phyloP scores from a whole-genome alignment of 495 filamentous ascomycete genomes.

The Penicillium roqueforti region DNA sequence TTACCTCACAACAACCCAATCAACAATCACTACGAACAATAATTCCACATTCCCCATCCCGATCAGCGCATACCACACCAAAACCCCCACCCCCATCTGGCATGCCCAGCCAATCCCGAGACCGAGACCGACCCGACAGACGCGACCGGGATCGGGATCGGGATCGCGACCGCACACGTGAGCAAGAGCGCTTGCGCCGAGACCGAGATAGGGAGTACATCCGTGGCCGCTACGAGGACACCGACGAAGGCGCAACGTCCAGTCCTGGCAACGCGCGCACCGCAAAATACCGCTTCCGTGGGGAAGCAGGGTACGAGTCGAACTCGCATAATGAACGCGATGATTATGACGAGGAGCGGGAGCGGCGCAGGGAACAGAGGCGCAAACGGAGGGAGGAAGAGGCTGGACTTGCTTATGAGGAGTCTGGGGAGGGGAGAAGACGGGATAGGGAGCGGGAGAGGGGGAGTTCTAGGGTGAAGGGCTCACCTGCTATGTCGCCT shows the following conservation, averaged over 20 bases:
- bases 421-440: constrained; percentile 16
- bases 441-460: constrained; percentile 8
- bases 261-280: constrained; percentile 16
- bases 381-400: constrained; percentile 17
- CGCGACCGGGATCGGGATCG: constrained; percentile 26
- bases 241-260: constrained; percentile 14
- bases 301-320: constrained; percentile 24
- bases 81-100: background rate
- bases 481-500: constrained; percentile 36
- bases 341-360: constrained; percentile 19
- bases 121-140: constrained; percentile 37
- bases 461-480: constrained; percentile 33
- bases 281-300: constrained; percentile 22
- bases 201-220: constrained; percentile 24
- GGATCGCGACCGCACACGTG: constrained; percentile 34
- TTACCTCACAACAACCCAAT: constrained; percentile 1
- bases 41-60: background rate
- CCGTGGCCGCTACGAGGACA: constrained; percentile 21
- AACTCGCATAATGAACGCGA: constrained; percentile 13
- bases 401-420: constrained; percentile 7
- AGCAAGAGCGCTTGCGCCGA: constrained; percentile 20
- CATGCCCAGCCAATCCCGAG: constrained; percentile 42
- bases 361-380: constrained; percentile 13
- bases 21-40: background rate
- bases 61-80: background rate